A percentile compares a stretch with the other conserved stretches of the same genome.
Evolutionary conservation across 2,329 filamentous ascomycete genomes (phyloP).

Genomic region (Gnomoniopsis sp.): DNA sequence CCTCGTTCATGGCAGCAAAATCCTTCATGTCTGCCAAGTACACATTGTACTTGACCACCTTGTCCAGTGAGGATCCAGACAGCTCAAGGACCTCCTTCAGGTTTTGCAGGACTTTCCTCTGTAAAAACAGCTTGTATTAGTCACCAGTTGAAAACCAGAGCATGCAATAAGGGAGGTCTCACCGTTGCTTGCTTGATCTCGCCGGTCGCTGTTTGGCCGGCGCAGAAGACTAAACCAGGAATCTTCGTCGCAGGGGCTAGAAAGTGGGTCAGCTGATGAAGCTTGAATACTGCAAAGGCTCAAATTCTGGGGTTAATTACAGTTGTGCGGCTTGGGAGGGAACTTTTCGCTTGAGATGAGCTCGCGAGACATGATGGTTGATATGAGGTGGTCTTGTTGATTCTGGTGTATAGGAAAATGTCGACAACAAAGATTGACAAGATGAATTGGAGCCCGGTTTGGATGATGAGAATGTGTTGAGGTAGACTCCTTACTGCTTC

Average conservation of each 20-base stretch:
- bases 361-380: conserved; percentile 38
- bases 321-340: conserved; percentile 44
- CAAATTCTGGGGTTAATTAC: conserved; percentile 23
- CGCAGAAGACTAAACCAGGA: conserved; percentile 43
- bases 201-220: conserved; percentile 45
- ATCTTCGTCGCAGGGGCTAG: conserved; percentile 40
- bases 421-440: not conserved
- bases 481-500: not conserved
- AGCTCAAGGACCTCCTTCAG: conserved; percentile 27
- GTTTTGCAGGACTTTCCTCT: conserved; percentile 25
- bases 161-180: conserved; percentile 11
- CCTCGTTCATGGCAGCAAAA: conserved; percentile 31
- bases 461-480: not conserved
- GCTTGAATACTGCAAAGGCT: not conserved
- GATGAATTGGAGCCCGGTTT: not conserved
- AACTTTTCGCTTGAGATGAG: conserved; percentile 45
- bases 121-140: not conserved
- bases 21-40: conserved; percentile 28
- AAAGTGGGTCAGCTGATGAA: not conserved
- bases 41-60: conserved; percentile 29
- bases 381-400: conserved; percentile 1
- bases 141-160: not conserved
- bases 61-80: conserved; percentile 24
- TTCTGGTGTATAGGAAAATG: not conserved
- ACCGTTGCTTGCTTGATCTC: conserved; percentile 45